Conservation (phyloP, 768 basidiomycete species). For the Exidia glandulosa region DNA sequence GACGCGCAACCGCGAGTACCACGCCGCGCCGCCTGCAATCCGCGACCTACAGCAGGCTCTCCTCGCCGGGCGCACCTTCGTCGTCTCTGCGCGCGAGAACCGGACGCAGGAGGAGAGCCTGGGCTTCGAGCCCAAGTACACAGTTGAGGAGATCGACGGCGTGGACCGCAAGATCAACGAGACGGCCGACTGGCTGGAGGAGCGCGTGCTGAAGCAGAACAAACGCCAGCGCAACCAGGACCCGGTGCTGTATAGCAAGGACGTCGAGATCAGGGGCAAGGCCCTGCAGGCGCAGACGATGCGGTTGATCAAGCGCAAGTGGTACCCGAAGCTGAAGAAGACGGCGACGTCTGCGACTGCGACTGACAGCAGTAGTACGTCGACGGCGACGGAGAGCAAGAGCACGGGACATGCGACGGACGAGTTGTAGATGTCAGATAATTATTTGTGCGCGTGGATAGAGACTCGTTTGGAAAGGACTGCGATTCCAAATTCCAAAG, state of each 20-base stretch:
- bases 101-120: constrained; percentile 51
- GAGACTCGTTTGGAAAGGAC: too few species aligned
- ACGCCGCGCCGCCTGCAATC: constrained; percentile 72
- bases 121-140: constrained; percentile 68
- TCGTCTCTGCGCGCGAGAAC: constrained; percentile 66
- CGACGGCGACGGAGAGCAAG: background rate
- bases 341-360: constrained; percentile 22
- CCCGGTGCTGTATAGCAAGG: constrained; percentile 74
- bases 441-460: too few species aligned
- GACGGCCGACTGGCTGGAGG: constrained; percentile 75
- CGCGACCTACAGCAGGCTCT: constrained; percentile 81
- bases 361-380: constrained; percentile 1
- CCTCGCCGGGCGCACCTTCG: constrained; percentile 47
- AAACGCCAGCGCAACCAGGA: constrained; percentile 60
- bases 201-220: constrained; percentile 76
- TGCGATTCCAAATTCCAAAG: too few species aligned
- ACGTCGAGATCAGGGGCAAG: constrained; percentile 79
- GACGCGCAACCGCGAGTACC: constrained; percentile 80
- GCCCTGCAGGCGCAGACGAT: constrained; percentile 65
- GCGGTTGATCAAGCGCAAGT: constrained; percentile 53
- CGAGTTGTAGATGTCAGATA: background rate
- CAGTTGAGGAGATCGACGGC: constrained; percentile 68
- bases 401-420: background rate
- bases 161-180: constrained; percentile 70
- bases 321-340: constrained; percentile 51